A percentile compares a stretch with the other conserved stretches of the same genome.
Evolutionary conservation across 371 early-diverging fungal genomes (phyloP).

Genomic region (Apophysomyces ossiformis): DNA sequence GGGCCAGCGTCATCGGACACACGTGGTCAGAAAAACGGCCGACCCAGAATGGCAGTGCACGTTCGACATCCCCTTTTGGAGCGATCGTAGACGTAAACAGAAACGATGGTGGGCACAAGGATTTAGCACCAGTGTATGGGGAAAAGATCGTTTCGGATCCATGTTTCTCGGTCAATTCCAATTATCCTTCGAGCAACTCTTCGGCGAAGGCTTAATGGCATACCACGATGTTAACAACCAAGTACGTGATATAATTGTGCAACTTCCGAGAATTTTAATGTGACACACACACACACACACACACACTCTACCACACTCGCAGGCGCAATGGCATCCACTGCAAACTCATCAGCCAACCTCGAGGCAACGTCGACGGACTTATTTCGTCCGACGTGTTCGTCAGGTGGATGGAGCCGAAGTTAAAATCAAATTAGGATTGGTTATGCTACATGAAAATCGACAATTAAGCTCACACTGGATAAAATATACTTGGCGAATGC

Average conservation of each 20-base stretch:
- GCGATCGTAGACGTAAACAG: constrained; percentile 24
- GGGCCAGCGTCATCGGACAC: constrained; percentile 49
- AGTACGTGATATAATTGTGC: constrained; percentile 15
- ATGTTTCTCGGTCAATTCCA: constrained; percentile 43
- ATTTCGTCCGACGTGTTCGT: not conserved
- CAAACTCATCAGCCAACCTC: constrained; percentile 2
- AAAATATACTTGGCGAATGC: constrained; percentile 5
- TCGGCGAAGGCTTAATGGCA: constrained; percentile 27
- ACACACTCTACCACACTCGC: constrained; percentile 1
- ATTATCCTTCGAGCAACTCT: constrained; percentile 37
- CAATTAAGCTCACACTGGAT: not conserved
- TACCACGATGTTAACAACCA: constrained; percentile 26
- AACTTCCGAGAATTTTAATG: not conserved
- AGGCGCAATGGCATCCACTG: constrained; percentile 27
- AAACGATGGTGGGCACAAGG: constrained; percentile 36
- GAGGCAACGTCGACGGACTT: constrained; percentile 4
- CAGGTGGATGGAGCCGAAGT: not conserved
- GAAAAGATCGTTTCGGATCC: constrained; percentile 47
- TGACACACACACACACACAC: not conserved
- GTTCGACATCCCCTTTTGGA: constrained; percentile 46
- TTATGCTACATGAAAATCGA: not conserved
- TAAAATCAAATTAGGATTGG: constrained; percentile 4
- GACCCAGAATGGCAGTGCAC: constrained; percentile 49
- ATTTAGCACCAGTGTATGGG: constrained; percentile 36
- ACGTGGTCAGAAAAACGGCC: constrained; percentile 36